phyloP scores from a whole-genome alignment of 2,329 filamentous ascomycete species.

The Beauveria bassiana region DNA sequence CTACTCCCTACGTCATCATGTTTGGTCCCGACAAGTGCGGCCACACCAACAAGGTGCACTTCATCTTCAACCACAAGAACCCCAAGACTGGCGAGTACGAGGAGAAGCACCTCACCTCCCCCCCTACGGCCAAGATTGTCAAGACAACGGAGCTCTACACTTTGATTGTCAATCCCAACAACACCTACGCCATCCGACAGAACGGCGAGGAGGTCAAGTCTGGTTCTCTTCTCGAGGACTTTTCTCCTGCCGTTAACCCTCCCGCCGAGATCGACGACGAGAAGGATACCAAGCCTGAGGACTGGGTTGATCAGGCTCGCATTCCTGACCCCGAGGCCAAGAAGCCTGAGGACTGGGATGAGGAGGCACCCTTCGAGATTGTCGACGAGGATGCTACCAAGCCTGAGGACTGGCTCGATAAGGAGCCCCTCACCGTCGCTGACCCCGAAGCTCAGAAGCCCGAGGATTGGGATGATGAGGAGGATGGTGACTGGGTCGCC shows the following conservation, averaged over 20 bases:
- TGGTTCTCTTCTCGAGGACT: constrained; percentile 89
- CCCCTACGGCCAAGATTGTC: constrained; percentile 78
- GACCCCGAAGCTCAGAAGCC: constrained; percentile 97
- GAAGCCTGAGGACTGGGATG: constrained; percentile 98
- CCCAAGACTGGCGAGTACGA: constrained; percentile 99
- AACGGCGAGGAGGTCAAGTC: constrained; percentile 84
- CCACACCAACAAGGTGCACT: constrained; percentile 94
- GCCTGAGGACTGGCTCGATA: constrained; percentile 93
- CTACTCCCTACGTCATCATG: constrained; percentile 98
- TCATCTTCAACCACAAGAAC: constrained; percentile 99
- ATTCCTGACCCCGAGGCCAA: constrained; percentile 87
- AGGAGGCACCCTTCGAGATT: constrained; percentile 95
- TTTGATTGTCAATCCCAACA: constrained; percentile 91
- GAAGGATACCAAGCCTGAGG: constrained; percentile 86
- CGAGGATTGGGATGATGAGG: constrained; percentile 98
- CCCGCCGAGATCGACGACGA: constrained; percentile 88
- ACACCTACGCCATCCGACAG: constrained; percentile 87
- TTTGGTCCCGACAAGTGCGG: constrained; percentile 99
- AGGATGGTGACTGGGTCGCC: constrained; percentile 94
- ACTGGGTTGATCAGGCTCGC: constrained; percentile 91
- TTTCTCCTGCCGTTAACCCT: constrained; percentile 89
- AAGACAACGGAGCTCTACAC: constrained; percentile 96
- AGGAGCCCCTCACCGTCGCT: constrained; percentile 72
- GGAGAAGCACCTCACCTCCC: constrained; percentile 92
- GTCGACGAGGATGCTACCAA: constrained; percentile 85